These are phyloP conservation scores for Hericium erinaceus DNA, from an alignment of 768 basidiomycete genomes.

Conservation along the genomic window DNA sequence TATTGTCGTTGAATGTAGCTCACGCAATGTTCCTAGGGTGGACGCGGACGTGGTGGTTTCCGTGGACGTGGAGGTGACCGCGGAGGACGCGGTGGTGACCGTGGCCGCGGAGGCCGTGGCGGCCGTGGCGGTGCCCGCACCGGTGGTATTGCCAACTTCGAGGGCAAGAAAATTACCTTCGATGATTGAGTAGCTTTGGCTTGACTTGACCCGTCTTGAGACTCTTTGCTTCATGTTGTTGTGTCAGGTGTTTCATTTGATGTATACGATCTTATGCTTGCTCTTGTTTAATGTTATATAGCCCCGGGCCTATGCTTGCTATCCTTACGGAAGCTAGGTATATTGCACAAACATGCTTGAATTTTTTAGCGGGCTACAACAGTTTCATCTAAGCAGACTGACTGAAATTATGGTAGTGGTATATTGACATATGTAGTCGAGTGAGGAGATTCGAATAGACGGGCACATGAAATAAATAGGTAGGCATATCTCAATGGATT, in stretches of 20 bases:
- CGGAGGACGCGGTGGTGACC: constrained; percentile 30
- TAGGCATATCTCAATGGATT: too few species aligned
- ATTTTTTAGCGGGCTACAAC: too few species aligned
- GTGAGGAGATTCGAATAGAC: too few species aligned
- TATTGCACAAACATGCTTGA: too few species aligned
- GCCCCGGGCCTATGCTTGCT: too few species aligned
- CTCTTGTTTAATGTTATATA: neutral
- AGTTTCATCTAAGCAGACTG: too few species aligned
- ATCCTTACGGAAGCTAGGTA: too few species aligned
- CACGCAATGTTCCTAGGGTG: constrained; percentile 13
- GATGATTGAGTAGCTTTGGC: constrained; percentile 3
- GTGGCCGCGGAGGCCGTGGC: constrained; percentile 31
- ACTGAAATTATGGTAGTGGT: too few species aligned
- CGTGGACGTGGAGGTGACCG: constrained; percentile 28
- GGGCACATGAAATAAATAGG: too few species aligned
- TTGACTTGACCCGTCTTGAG: neutral
- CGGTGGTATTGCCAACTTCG: constrained; percentile 55
- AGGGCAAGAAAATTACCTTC: constrained; percentile 66
- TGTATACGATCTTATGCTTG: neutral
- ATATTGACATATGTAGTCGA: too few species aligned
- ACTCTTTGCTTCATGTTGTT: neutral
- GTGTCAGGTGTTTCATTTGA: neutral
- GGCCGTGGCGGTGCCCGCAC: constrained; percentile 40
- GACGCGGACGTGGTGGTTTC: constrained; percentile 30
- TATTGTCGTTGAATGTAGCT: neutral